Conservation (phyloP, 495 filamentous ascomycete species). For the Saxophila tyrrhenica region DNA sequence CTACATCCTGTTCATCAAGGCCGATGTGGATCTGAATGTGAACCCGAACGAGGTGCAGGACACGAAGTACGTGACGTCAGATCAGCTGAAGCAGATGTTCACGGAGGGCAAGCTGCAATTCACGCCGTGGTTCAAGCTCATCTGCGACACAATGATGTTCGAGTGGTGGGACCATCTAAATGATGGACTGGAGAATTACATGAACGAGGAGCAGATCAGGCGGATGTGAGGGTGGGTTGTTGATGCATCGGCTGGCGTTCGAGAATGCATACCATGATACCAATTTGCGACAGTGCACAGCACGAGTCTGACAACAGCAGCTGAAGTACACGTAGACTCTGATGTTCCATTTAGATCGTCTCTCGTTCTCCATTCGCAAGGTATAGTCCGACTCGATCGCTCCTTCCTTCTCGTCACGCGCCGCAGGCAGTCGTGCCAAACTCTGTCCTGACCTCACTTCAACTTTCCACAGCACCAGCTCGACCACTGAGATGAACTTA, state of each 20-base stretch:
- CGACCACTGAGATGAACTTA: background rate
- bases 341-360: background rate
- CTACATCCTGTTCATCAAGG: slow-evolving; percentile 97
- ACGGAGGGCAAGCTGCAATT: slow-evolving; percentile 66
- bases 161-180: slow-evolving; percentile 96
- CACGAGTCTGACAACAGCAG: background rate
- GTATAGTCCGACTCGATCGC: background rate
- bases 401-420: background rate
- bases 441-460: background rate
- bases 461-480: background rate
- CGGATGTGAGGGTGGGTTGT: slow-evolving; percentile 51
- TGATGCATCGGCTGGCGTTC: background rate
- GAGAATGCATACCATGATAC: background rate
- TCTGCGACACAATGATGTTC: slow-evolving; percentile 93
- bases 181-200: slow-evolving; percentile 66
- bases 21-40: slow-evolving; percentile 66
- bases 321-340: background rate
- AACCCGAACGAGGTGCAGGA: slow-evolving; percentile 85
- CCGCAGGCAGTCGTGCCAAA: background rate
- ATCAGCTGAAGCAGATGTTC: slow-evolving; percentile 79
- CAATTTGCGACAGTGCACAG: background rate
- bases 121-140: slow-evolving; percentile 99
- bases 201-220: slow-evolving; percentile 72
- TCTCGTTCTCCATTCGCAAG: background rate
- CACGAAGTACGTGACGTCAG: slow-evolving; percentile 67